Base-by-base conservation (phyloP, 2,329 filamentous ascomycete species). In the Botrytis fabae region DNA sequence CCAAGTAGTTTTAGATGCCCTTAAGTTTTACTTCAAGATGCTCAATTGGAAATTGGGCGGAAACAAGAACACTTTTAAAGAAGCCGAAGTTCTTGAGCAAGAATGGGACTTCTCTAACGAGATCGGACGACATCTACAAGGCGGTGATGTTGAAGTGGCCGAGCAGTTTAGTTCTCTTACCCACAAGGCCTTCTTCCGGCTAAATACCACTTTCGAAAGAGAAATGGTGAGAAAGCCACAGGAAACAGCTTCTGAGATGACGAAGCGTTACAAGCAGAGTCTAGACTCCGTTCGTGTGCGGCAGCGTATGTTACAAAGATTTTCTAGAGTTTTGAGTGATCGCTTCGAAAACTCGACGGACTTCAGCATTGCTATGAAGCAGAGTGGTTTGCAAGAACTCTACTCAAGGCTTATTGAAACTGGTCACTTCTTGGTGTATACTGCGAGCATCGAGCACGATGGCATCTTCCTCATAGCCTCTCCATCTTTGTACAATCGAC, bases 11-110 rank as follows among this genome's bases (percentile, higher is more conserved):
- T 84, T 99, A 61, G 95, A 98, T 79, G 95, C 95, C 0, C 85
- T 99, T 78, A 97, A 95, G 81, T 98, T 97, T 82, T 99, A 99
- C 83, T 99, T 99, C 87, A 96, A 95, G 82, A 95, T 99, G 88
- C 86, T 99, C 62, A 98, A 98, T 81, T 98, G 95, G 94, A 98
- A 98, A 82, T 85, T 99, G 70, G 95, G 93, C 78, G 93, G 94
- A 72, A 98, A 98, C 85, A 98, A 98, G 82, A 99, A 98, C 83
- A 98, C 95, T 0, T 99, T 99, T 87, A 98, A 98, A 81, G 96
- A 99, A 82, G 96, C 96, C 10, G 96, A 99, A 85, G 92, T 99
- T 76, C 85, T 99, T 65, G 97, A 98, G 81, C 94, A 97, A 79
- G 96, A 99, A 83, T 99, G 96, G 96, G 94, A 94, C 73, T 98